Base-by-base conservation (phyloP, 2,329 filamentous ascomycete species). In the Xylaria sp. region DNA sequence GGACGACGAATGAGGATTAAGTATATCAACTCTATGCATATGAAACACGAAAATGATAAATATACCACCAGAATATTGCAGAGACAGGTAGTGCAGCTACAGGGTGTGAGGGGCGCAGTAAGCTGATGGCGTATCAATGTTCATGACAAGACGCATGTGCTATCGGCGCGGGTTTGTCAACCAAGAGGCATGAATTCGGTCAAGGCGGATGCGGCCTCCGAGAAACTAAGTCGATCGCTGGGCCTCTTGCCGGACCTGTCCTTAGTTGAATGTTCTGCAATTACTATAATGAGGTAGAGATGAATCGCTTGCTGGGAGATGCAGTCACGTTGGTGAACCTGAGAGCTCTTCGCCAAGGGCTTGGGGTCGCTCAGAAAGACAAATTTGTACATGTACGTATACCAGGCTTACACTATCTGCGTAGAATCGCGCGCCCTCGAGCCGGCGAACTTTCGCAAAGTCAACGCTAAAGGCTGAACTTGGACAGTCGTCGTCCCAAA, bases 321-420 rank as follows among this genome's bases (percentile, higher is more conserved):
- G 5, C 19, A 28, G 54, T 42, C 40, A 57, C 25, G 21, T 23
- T 47, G 53, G 33, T 19, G 53, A 57, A 49, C 11, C 17, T 49
- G 47, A 47, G 33, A 49, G 49, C 54, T 43, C 23, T 35, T 45
- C 31, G 60, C 60, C 55, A 63, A 59, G 60, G 50, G 40, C 2
- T 54, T 35, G 15, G 50, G 21, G 7, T 60, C 31, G 28, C 4
- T 31, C 28, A 31, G 9, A 9, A 31, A 43, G 50, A 42, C 19
- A 14, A 23, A 43, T 42, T 51, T 51, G 25, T 57, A 17, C 40
- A 43, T 38, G 21, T 25, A 7, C 35, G 37, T 19, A 23, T 19
- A 42, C 51, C 47, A 17, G 19, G 28, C 40, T 47, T 46, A 28
- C 45, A 31, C 43, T 43, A 46, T 14, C n/a, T 31, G 28, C 28